Evolutionary conservation across 495 filamentous ascomycete genomes (phyloP), one percentile per base, ranked within the genome.

Genomic region (Wilcoxina mikolae): DNA sequence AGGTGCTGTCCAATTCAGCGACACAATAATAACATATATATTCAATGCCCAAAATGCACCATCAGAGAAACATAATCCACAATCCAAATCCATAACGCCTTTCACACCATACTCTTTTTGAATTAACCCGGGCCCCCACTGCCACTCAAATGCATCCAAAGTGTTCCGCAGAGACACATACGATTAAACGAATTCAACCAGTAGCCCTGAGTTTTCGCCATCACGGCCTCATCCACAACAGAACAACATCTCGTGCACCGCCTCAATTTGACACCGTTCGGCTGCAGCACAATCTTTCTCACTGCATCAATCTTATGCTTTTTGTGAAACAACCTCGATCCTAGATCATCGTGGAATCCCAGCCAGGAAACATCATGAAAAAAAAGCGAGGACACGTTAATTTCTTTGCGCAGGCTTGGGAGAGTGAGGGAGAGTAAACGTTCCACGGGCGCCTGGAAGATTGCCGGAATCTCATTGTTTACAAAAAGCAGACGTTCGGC

Each of bases 101-200:
- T n/a, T n/a, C n/a, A n/a, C n/a, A n/a, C n/a, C n/a, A n/a, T n/a
- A n/a, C n/a, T n/a, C n/a, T n/a, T n/a, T n/a, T n/a, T n/a, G n/a
- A n/a, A n/a, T n/a, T n/a, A n/a, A n/a, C n/a, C n/a, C n/a, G n/a
- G n/a, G n/a, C n/a, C n/a, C n/a, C n/a, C n/a, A n/a, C n/a, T n/a
- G n/a, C n/a, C n/a, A 35, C 31, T 35, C 43, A 49, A 29, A 49
- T 64, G 66, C 67, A 68, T 68, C 67, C 67, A 69, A 15, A 69
- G 26, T 11, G 63, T 69, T 42, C 67, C 67, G 51, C 67, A 69
- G 50, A 69, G 58, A 54, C 67, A 69, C 67, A 69, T 69, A 22
- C 62, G 60, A 45, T 69, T 67, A 58, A 69, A 59, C 23, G 29
- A 58, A 18, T 53, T 54, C 54, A 68, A 27, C 67, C 67, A 69